Conservation (phyloP, 2,329 filamentous ascomycete genomes). For the Biscogniauxia mediterranea region DNA sequence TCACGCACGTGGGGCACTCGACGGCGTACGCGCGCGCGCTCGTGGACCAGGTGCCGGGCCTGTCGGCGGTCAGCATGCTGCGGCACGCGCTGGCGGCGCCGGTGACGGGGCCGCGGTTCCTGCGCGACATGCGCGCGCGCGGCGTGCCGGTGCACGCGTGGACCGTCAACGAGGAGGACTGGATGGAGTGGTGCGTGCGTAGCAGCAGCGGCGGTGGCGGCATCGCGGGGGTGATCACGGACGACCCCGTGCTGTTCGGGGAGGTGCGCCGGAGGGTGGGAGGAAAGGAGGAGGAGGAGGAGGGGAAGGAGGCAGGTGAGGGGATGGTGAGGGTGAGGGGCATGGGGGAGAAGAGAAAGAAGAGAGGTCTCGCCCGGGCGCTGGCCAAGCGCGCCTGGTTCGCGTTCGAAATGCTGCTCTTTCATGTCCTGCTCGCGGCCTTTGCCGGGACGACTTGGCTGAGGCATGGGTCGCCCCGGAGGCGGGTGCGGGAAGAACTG, state of each 20-base stretch:
- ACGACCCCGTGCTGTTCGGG: conserved; percentile 70
- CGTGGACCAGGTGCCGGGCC: conserved; percentile 57
- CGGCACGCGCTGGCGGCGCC: conserved; percentile 67
- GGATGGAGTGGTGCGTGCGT: conserved; percentile 78
- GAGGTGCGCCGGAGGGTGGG: conserved; percentile 50
- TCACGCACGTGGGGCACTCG: conserved; percentile 68
- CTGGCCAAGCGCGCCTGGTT: conserved; percentile 1
- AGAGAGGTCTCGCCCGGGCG: background rate
- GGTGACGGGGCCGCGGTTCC: conserved; percentile 62
- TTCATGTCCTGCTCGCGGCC: conserved; percentile 14
- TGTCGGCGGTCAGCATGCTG: conserved; percentile 79
- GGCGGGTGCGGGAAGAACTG: conserved; percentile 20
- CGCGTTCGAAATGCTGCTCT: conserved; percentile 6
- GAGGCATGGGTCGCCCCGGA: conserved; percentile 16
- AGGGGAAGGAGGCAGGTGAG: background rate
- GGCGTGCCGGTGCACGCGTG: conserved; percentile 69
- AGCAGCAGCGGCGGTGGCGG: conserved; percentile 32
- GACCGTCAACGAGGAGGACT: conserved; percentile 78
- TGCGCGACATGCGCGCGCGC: conserved; percentile 55
- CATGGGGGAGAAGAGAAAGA: background rate
- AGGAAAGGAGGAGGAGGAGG: conserved; percentile 1
- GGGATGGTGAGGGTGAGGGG: conserved; percentile 1
- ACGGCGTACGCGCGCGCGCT: conserved; percentile 69
- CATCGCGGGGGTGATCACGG: conserved; percentile 85
- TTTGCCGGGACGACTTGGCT: conserved; percentile 13